A percentile compares a stretch with the other conserved stretches of the same genome.
Conservation (phyloP, 2,329 filamentous ascomycete genomes). For the Trichoderma brevicompactum region DNA sequence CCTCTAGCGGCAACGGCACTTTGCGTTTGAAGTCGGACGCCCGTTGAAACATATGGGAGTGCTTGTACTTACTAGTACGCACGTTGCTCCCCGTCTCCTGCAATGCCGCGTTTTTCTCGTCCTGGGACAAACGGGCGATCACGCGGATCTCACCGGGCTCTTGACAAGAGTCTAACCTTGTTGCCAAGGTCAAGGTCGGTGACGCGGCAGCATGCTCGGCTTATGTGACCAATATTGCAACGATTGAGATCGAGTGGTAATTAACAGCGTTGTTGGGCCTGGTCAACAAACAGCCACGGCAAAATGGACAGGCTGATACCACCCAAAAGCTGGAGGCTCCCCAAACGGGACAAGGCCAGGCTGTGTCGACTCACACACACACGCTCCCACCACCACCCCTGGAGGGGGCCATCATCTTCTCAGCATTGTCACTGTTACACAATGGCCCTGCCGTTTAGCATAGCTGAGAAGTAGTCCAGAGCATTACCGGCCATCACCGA, state of each 20-base stretch:
- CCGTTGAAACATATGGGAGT: conserved; percentile 11
- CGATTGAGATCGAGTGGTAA: background rate
- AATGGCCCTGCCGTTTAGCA: conserved; percentile 21
- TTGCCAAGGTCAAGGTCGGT: background rate
- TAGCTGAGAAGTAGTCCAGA: background rate
- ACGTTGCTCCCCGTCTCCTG: too few species aligned
- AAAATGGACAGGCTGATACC: conserved; percentile 3
- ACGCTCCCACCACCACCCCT: conserved; percentile 16
- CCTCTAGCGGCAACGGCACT: conserved; percentile 22
- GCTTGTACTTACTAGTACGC: background rate
- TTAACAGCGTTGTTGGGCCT: conserved; percentile 2
- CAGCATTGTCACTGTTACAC: conserved; percentile 23
- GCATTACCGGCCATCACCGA: conserved; percentile 24
- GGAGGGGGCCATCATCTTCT: conserved; percentile 15
- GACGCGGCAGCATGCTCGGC: conserved; percentile 6
- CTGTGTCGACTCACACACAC: conserved; percentile 21
- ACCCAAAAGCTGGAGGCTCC: conserved; percentile 11
- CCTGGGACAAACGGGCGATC: conserved; percentile 12
- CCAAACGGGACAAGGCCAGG: conserved; percentile 16
- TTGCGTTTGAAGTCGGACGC: conserved; percentile 17
- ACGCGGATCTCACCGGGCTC: conserved; percentile 14
- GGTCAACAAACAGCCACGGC: background rate
- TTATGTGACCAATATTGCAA: conserved; percentile 9
- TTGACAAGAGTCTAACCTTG: background rate
- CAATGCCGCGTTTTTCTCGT: background rate